Evolutionary conservation across 495 filamentous ascomycete species (phyloP), one percentile per base, ranked within the genome.

Genomic region (Lophium mytilinum): DNA sequence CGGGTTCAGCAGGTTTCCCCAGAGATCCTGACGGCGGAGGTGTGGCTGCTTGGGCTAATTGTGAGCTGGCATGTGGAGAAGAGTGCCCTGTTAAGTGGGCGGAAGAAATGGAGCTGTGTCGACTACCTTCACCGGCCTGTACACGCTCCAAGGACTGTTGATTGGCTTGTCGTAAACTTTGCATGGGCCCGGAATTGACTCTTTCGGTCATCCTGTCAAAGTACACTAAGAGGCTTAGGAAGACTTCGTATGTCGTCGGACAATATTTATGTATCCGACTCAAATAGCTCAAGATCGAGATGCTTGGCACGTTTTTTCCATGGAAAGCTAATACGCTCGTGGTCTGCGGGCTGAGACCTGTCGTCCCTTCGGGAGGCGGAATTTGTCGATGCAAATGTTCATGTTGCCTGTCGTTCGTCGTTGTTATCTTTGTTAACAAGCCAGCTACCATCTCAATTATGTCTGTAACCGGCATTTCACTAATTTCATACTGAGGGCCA

Each of bases 371-470:
- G 12, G 81, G 71, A 9, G 81, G 76, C 15, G 88, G 84, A 57
- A 89, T 81, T 54, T 85, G 80, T 50, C 84, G 75, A 68, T 90
- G 85, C 37, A 88, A 63, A 57, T 85, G 80, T 66, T 96, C 90
- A 71, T 96, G 90, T 64, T 96, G 92, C 36, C 83, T 75, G 68
- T 99, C 93, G 68, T 99, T 99, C 51, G 93, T 96, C 2, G 89
- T 91, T 5, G 93, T 96, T 61, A 99, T 99, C 72, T 97, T 97
- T 9, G 94, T 96, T 56, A 99, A 76, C 39, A 99, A 83, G n/a
- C 89, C 92, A 5, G 93, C 93, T 7, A 99, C 94, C 94, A 99
- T 99, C 72, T 99, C 94, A 71, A 99, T 99, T 63, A 99, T 91
- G 62, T 99, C 94, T 50, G 82, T 80, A 59, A 97, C 93, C 49